phyloP scores from a whole-genome alignment of 2,329 filamentous ascomycete species.

The Bipolaris bicolor region DNA sequence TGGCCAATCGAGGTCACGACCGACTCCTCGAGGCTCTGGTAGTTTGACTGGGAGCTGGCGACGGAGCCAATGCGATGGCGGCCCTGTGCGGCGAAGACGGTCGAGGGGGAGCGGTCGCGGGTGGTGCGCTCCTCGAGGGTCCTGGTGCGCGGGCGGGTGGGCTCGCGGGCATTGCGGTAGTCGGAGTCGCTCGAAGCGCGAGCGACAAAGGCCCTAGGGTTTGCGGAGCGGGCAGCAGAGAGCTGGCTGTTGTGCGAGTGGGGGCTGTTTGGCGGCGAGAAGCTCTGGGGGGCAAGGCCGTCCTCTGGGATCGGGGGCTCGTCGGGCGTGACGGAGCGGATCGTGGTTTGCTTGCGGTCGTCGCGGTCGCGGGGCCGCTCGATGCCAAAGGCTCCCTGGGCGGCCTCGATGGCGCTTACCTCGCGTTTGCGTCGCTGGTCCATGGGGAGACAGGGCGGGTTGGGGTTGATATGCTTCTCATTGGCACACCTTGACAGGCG shows the following conservation, averaged over 20 bases:
- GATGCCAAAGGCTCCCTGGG: slow-evolving; percentile 18
- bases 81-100: slow-evolving; percentile 48
- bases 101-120: slow-evolving; percentile 51
- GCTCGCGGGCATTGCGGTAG: slow-evolving; percentile 50
- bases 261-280: slow-evolving; percentile 42
- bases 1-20: slow-evolving; percentile 52
- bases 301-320: slow-evolving; percentile 29
- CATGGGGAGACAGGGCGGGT: slow-evolving; percentile 23
- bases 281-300: slow-evolving; percentile 17
- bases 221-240: slow-evolving; percentile 20
- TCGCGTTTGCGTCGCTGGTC: slow-evolving; percentile 39
- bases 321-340: slow-evolving; percentile 73
- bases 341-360: slow-evolving; percentile 44
- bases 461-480: slow-evolving; percentile 16
- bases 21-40: slow-evolving; percentile 52
- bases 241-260: slow-evolving; percentile 33
- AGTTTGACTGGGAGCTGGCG: slow-evolving; percentile 63
- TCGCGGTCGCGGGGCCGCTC: slow-evolving; percentile 34
- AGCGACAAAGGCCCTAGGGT: slow-evolving; percentile 36
- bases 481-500: slow-evolving; percentile 20
- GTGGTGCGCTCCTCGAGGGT: slow-evolving; percentile 56
- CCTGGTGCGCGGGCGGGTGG: slow-evolving; percentile 60
- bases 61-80: slow-evolving; percentile 74
- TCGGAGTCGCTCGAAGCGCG: slow-evolving; percentile 45
- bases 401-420: slow-evolving; percentile 30